A percentile compares a stretch with the other conserved stretches of the same genome.
Evolutionary conservation across 2,329 filamentous ascomycete species (phyloP).

Genomic region (Aspergillus sp.): DNA sequence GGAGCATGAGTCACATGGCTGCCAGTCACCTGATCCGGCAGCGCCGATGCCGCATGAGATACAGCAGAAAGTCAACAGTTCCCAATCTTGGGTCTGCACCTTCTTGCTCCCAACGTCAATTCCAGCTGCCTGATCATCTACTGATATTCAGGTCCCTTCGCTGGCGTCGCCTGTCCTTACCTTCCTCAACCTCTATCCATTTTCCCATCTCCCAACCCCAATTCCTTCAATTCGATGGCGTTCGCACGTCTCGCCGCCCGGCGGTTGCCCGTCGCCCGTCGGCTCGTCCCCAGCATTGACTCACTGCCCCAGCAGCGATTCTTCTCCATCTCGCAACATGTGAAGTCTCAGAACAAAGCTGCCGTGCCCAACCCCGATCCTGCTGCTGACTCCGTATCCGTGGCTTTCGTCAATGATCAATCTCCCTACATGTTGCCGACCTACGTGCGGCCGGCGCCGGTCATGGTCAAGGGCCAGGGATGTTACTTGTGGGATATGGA

Average conservation of each 20-base stretch:
- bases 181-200: neutral
- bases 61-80: neutral
- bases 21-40: neutral
- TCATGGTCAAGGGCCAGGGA: conserved; percentile 86
- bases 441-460: conserved; percentile 83
- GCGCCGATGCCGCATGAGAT: neutral
- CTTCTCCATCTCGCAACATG: conserved; percentile 27
- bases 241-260: conserved; percentile 38
- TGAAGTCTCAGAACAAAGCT: conserved; percentile 38
- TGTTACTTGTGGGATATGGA: conserved; percentile 89
- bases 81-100: neutral
- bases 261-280: conserved; percentile 35
- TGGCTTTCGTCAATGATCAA: conserved; percentile 71
- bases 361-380: conserved; percentile 71
- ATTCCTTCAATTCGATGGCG: conserved; percentile 24
- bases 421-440: conserved; percentile 92
- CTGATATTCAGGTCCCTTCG: neutral
- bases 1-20: neutral
- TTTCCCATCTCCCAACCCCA: neutral
- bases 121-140: neutral
- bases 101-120: too few relatives aligned
- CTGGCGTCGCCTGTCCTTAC: neutral
- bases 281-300: conserved; percentile 33
- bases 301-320: conserved; percentile 38
- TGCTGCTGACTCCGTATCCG: conserved; percentile 69